phyloP scores from a whole-genome alignment of 108 stramenopile genomes.

The Nannochloropsis gaditana region DNA sequence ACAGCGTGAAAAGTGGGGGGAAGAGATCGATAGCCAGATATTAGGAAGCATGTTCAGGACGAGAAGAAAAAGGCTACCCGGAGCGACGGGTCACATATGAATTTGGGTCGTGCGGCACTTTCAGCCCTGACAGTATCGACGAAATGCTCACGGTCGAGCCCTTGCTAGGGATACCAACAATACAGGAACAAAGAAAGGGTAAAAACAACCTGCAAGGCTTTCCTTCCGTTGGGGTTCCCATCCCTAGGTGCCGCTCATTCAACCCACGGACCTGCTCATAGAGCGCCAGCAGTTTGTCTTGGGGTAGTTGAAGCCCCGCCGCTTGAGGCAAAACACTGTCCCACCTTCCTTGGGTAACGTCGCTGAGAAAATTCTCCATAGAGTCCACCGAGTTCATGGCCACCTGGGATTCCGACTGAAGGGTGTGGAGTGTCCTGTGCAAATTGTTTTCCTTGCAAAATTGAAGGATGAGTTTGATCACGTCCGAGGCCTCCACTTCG shows the following conservation, averaged over 20 bases:
- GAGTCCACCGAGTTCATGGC: constrained; percentile 55
- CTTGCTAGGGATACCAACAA: too few species aligned
- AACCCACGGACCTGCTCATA: constrained; percentile 32
- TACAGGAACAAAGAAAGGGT: too few species aligned
- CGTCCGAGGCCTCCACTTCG: constrained; percentile 57
- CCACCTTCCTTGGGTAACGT: constrained; percentile 56
- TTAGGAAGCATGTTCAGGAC: too few species aligned
- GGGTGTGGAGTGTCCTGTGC: constrained; percentile 36
- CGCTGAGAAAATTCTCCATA: constrained; percentile 46
- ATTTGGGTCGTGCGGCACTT: too few species aligned
- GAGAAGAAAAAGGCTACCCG: too few species aligned
- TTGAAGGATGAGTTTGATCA: constrained; percentile 58
- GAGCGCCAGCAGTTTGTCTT: constrained; percentile 47
- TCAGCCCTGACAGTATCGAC: too few species aligned
- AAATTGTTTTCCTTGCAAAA: constrained; percentile 58
- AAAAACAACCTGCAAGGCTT: neutral
- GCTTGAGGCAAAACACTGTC: constrained; percentile 56
- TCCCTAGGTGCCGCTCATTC: neutral
- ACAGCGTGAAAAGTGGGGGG: neutral
- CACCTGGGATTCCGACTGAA: constrained; percentile 55
- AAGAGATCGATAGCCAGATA: too few species aligned
- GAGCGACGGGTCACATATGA: too few species aligned
- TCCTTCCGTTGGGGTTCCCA: neutral
- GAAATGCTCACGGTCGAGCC: too few species aligned
- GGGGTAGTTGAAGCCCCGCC: constrained; percentile 50